Evolutionary conservation across 768 basidiomycete genomes (phyloP).

Genomic region (Macrolepiota dolichaula): DNA sequence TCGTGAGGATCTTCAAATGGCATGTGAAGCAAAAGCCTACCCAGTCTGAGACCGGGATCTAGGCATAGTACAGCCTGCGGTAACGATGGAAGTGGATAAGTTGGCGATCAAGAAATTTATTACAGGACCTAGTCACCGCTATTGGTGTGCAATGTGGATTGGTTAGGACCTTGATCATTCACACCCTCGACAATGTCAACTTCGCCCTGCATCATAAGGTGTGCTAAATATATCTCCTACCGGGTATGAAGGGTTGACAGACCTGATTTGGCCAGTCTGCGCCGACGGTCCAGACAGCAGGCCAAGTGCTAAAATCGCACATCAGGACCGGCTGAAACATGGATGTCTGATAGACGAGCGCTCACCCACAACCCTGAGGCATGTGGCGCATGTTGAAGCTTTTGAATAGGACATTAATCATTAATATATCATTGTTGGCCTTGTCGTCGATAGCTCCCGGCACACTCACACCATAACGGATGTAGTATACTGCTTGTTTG

Average conservation of each 20-base stretch:
- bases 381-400: conserved; percentile 44
- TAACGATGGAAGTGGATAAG: background rate
- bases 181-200: conserved; percentile 58
- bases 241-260: conserved; percentile 14
- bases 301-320: conserved; percentile 35
- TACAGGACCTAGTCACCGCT: conserved; percentile 24
- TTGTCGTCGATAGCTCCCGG: background rate
- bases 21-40: conserved; percentile 25
- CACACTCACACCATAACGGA: conserved; percentile 50
- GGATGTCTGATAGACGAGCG: conserved; percentile 12
- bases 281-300: conserved; percentile 39
- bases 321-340: background rate
- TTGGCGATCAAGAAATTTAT: background rate
- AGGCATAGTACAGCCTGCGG: conserved; percentile 53
- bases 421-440: background rate
- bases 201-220: conserved; percentile 34
- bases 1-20: background rate
- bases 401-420: too few species aligned
- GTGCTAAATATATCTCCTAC: conserved; percentile 11
- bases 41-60: conserved; percentile 40
- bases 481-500: conserved; percentile 49
- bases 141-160: conserved; percentile 54
- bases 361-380: conserved; percentile 52
- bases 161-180: conserved; percentile 50
- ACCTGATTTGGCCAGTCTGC: conserved; percentile 32